These are phyloP conservation scores for Rhizopus sp. DNA, from an alignment of 371 early-diverging fungal species.

Conservation along the genomic window DNA sequence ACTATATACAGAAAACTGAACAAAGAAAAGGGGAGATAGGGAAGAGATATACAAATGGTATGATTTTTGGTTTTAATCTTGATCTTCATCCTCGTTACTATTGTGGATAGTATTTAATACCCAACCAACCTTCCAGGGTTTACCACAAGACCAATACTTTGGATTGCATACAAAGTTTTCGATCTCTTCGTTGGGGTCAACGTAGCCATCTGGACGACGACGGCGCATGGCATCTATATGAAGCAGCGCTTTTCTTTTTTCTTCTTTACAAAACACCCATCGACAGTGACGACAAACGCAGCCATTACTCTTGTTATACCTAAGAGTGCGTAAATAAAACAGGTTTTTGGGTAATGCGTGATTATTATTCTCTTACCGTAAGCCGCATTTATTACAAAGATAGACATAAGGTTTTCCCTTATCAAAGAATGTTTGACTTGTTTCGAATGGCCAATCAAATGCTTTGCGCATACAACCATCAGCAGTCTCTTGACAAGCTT, in stretches of 20 bases:
- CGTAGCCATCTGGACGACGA: constrained; percentile 36
- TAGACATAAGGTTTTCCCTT: constrained; percentile 51
- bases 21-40: background rate
- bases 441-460: constrained; percentile 49
- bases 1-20: background rate
- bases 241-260: constrained; percentile 47
- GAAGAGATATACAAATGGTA: background rate
- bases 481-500: constrained; percentile 47
- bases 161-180: constrained; percentile 48
- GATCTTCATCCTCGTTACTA: constrained; percentile 25
- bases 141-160: constrained; percentile 49
- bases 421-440: constrained; percentile 33
- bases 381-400: constrained; percentile 54
- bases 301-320: constrained; percentile 49
- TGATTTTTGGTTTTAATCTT: background rate
- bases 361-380: constrained; percentile 25
- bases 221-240: constrained; percentile 46
- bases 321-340: constrained; percentile 11
- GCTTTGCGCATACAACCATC: constrained; percentile 57
- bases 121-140: constrained; percentile 54
- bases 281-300: constrained; percentile 50
- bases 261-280: constrained; percentile 56
- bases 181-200: constrained; percentile 48
- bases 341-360: background rate
- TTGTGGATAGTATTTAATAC: constrained; percentile 33